Conservation (phyloP, 768 basidiomycete species). For the Lanmaoa pseudosensibilis region DNA sequence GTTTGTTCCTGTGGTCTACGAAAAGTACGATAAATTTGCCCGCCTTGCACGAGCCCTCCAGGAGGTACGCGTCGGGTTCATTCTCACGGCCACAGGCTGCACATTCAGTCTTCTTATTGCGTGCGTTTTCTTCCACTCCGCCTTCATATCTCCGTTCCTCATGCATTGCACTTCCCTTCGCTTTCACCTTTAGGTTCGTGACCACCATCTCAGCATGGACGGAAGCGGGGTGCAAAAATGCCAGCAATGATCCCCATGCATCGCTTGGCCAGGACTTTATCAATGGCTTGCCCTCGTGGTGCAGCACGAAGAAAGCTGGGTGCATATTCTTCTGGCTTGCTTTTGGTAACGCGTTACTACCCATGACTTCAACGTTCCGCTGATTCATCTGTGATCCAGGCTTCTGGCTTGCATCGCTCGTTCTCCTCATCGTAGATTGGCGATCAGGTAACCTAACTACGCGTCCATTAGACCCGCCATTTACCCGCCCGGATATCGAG, state of each 20-base stretch:
- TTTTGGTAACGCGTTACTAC: conserved; percentile 50
- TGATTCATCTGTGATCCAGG: conserved; percentile 39
- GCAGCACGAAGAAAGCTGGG: conserved; percentile 88
- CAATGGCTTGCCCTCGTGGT: conserved; percentile 75
- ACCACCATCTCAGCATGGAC: conserved; percentile 87
- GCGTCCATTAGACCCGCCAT: conserved; percentile 70
- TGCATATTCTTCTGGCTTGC: conserved; percentile 88
- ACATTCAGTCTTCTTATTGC: conserved; percentile 71
- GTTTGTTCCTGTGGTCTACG: conserved; percentile 74
- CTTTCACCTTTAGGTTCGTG: conserved; percentile 52
- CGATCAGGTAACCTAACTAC: conserved; percentile 57
- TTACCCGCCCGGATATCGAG: conserved; percentile 58
- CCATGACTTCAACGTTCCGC: not conserved
- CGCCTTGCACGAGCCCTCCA: conserved; percentile 78
- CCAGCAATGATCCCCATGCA: conserved; percentile 78
- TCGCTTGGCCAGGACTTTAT: conserved; percentile 65
- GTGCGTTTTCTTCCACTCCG: conserved; percentile 45
- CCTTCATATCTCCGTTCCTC: conserved; percentile 10
- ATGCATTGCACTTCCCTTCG: conserved; percentile 6
- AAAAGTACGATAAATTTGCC: conserved; percentile 80
- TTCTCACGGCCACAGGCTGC: conserved; percentile 72
- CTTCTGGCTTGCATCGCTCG: conserved; percentile 73
- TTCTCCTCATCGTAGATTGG: conserved; percentile 72
- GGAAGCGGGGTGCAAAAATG: conserved; percentile 83
- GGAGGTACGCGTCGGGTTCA: conserved; percentile 81